Evolutionary conservation across 106 monocot genomes (phyloP).

Genomic region (Platanthera guangdongensis): DNA sequence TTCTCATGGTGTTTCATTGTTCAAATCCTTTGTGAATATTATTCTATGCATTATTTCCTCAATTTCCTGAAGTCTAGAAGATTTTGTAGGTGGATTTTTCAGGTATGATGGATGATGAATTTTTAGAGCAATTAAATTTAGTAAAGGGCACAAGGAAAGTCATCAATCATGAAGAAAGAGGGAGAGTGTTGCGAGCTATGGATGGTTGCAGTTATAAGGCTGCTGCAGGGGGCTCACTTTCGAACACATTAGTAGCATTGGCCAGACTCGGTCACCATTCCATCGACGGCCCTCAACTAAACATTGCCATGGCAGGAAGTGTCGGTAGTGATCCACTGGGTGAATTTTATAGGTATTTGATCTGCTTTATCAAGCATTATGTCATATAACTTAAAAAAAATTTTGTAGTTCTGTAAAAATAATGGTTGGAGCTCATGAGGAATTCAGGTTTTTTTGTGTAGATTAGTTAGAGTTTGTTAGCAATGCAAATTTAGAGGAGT

Average conservation of each 20-base stretch:
- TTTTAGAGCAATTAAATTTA: conserved; percentile 62
- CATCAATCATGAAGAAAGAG: conserved; percentile 91
- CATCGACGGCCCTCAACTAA: conserved; percentile 33
- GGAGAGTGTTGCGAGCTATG: conserved; percentile 85
- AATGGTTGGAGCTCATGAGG: background rate
- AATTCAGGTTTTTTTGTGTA: background rate
- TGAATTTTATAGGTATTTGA: conserved; percentile 73
- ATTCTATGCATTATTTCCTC: background rate
- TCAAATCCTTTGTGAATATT: background rate
- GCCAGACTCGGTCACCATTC: conserved; percentile 65
- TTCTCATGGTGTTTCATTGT: background rate
- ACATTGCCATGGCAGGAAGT: conserved; percentile 92
- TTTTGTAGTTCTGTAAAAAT: background rate
- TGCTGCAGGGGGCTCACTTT: conserved; percentile 94
- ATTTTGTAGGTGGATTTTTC: conserved; percentile 83
- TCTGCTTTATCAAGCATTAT: background rate
- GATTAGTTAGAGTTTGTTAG: too few relatives aligned
- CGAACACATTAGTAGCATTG: conserved; percentile 89
- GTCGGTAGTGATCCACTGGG: conserved; percentile 94
- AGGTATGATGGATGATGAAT: conserved; percentile 80
- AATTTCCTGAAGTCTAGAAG: background rate
- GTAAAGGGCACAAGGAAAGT: conserved; percentile 86
- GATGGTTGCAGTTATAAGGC: conserved; percentile 97
- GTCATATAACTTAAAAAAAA: background rate
- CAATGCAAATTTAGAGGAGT: too few relatives aligned